These are phyloP conservation scores for Pelargonium citronellum DNA, from an alignment of 441 rosid genomes.

Conservation along the genomic window DNA sequence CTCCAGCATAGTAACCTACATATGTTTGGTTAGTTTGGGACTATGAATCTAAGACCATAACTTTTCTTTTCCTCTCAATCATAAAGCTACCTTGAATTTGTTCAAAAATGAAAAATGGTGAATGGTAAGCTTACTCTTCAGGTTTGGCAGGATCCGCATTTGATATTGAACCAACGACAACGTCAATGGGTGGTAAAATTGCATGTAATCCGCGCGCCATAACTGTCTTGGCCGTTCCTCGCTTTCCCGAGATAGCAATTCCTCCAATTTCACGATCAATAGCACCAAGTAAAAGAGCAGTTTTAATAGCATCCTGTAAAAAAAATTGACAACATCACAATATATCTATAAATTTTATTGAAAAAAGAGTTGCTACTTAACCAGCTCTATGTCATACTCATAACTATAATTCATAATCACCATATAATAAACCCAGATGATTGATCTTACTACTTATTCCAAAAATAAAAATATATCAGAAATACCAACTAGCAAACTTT, in stretches of 20 bases:
- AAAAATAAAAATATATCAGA: neutral
- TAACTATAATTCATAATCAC: neutral
- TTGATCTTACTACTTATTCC: neutral
- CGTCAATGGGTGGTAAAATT: constrained; percentile 11
- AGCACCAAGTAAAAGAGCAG: constrained; percentile 63
- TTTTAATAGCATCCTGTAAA: constrained; percentile 82
- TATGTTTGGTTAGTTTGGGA: neutral
- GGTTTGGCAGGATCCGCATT: constrained; percentile 86
- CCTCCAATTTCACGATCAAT: constrained; percentile 10
- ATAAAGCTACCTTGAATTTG: neutral
- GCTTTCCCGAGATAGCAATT: constrained; percentile 7
- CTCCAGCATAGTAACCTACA: neutral
- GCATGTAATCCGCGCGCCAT: constrained; percentile 7
- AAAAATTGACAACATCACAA: constrained; percentile 7
- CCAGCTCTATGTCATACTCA: neutral
- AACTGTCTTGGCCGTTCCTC: constrained; percentile 8
- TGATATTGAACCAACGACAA: constrained; percentile 10
- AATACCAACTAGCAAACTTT: neutral
- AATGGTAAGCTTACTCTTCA: constrained; percentile 53
- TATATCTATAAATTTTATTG: neutral
- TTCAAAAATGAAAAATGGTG: neutral
- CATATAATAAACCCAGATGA: neutral
- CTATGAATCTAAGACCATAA: neutral
- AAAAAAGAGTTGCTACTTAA: neutral
- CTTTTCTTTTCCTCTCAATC: neutral